A percentile compares a stretch with the other conserved stretches of the same genome.
phyloP scores from a whole-genome alignment of 176 grass and related monocot genomes.

The Zea luxurians region DNA sequence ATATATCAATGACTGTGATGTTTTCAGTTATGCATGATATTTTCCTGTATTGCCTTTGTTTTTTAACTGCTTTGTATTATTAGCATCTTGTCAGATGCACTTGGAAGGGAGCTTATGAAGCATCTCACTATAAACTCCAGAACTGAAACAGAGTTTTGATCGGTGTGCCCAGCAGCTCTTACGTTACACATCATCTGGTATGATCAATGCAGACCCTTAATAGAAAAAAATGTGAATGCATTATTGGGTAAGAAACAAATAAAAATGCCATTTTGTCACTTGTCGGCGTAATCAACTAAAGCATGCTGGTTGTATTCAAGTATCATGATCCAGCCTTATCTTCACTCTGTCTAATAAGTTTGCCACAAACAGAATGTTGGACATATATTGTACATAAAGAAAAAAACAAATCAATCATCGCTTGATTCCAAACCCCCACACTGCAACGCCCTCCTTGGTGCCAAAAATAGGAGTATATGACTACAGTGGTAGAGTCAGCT shows the following conservation, averaged over 20 bases:
- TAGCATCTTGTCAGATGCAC: conserved; percentile 24
- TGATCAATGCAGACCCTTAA: neutral
- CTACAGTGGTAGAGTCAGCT: neutral
- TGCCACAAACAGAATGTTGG: neutral
- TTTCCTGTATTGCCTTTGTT: conserved; percentile 28
- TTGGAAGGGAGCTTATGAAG: conserved; percentile 16
- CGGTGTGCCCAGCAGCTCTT: neutral
- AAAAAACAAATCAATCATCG: neutral
- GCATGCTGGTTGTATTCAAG: neutral
- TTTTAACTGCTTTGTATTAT: conserved; percentile 18
- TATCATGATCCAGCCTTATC: neutral
- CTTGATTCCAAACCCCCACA: conserved; percentile 23
- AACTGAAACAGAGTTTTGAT: neutral
- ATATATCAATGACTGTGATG: neutral
- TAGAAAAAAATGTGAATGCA: neutral
- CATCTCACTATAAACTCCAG: conserved; percentile 2
- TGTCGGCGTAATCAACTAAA: neutral
- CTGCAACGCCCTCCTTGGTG: conserved; percentile 7
- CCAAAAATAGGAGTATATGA: conserved; percentile 8
- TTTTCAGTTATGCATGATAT: conserved; percentile 11
- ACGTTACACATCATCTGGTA: neutral
- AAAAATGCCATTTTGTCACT: neutral
- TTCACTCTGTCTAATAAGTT: neutral
- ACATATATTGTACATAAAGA: neutral
- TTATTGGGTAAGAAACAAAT: neutral